Evolutionary conservation across 345 rosid species (phyloP).

Genomic region (Corchorus olitorius): DNA sequence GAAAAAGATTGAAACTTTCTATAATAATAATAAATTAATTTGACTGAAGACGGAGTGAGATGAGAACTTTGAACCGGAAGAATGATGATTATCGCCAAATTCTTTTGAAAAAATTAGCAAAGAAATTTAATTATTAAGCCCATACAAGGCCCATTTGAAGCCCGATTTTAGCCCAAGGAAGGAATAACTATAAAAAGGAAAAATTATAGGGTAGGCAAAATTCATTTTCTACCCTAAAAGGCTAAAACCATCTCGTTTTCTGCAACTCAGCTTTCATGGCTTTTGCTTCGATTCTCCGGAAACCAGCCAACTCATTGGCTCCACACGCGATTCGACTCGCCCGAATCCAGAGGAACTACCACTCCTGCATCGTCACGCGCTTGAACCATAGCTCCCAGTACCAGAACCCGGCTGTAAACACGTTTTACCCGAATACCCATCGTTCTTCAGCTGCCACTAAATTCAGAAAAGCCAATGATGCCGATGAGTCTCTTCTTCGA

Average conservation of each 20-base stretch:
- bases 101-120: too few species aligned
- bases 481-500: slow-evolving; percentile 65
- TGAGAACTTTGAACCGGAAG: too few species aligned
- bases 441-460: slow-evolving; percentile 46
- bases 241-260: not conserved
- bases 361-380: not conserved
- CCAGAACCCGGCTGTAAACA: slow-evolving; percentile 21
- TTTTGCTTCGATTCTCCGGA: slow-evolving; percentile 44
- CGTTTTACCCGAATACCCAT: slow-evolving; percentile 12
- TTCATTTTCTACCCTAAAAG: slow-evolving; percentile 1
- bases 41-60: too few species aligned
- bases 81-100: too few species aligned
- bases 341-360: slow-evolving; percentile 35
- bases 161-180: too few species aligned
- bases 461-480: slow-evolving; percentile 27
- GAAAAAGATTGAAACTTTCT: too few species aligned
- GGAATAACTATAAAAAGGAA: too few species aligned
- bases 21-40: too few species aligned
- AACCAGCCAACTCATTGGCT: slow-evolving; percentile 40
- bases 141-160: too few species aligned
- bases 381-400: slow-evolving; percentile 25
- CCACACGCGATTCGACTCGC: slow-evolving; percentile 43
- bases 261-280: slow-evolving; percentile 36
- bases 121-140: too few species aligned
- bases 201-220: too few species aligned